These are phyloP conservation scores for Emergomyces pasteurianus DNA, from an alignment of 2,329 filamentous ascomycete species.

Conservation along the genomic window DNA sequence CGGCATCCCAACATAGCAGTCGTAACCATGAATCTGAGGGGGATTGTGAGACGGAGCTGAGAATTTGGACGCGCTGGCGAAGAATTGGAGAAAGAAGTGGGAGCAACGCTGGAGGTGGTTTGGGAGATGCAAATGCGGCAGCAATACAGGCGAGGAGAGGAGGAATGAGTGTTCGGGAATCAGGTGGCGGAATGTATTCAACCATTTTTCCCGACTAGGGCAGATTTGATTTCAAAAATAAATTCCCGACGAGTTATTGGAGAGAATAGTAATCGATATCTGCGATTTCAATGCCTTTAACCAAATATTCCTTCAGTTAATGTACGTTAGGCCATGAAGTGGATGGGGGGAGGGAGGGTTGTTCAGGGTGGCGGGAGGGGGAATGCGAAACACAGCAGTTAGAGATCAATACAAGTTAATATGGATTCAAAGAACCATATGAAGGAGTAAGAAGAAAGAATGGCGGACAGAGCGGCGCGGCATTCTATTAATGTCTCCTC, in stretches of 20 bases:
- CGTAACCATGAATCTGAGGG: slow-evolving; percentile 44
- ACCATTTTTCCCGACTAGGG: slow-evolving; percentile 32
- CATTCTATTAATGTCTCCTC: not conserved
- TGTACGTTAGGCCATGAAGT: not conserved
- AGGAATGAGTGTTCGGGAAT: slow-evolving; percentile 46
- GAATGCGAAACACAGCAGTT: not conserved
- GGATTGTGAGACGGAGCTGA: slow-evolving; percentile 35
- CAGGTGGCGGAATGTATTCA: slow-evolving; percentile 43
- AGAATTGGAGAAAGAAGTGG: slow-evolving; percentile 52
- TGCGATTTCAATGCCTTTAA: not conserved
- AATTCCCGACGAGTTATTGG: not conserved
- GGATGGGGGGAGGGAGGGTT: too few relatives aligned
- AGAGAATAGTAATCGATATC: not conserved
- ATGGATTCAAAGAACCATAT: not conserved
- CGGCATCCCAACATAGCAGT: slow-evolving; percentile 47
- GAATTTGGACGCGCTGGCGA: slow-evolving; percentile 48
- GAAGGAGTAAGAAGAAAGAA: not conserved
- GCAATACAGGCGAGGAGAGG: slow-evolving; percentile 53
- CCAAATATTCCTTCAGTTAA: not conserved
- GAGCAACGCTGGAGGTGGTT: slow-evolving; percentile 48
- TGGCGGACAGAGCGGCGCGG: not conserved
- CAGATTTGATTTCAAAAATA: not conserved
- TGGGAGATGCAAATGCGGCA: slow-evolving; percentile 46
- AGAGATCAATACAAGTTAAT: not conserved
- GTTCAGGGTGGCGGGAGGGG: not conserved